These are phyloP conservation scores for Trametes polyzona DNA, from an alignment of 1,284 basidiomycete species.

Conservation along the genomic window DNA sequence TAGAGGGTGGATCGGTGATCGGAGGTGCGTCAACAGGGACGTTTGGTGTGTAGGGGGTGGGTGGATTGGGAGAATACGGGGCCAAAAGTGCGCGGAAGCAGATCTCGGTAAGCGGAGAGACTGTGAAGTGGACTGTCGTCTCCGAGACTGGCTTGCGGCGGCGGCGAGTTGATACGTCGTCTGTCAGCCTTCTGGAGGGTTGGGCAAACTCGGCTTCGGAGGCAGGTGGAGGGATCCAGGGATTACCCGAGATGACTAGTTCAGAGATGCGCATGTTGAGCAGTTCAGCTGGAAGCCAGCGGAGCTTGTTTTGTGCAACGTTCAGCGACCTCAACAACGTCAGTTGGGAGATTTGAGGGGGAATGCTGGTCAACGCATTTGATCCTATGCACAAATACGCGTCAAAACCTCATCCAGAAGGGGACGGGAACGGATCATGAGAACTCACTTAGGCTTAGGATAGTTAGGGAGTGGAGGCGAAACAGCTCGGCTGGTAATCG, in stretches of 20 bases:
- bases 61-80: constrained; percentile 19
- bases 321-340: constrained; percentile 62
- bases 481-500: constrained; percentile 57
- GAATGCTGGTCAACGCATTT: constrained; percentile 62
- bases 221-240: constrained; percentile 48
- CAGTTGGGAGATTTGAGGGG: constrained; percentile 64
- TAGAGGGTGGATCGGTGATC: neutral
- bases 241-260: constrained; percentile 59
- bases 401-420: neutral
- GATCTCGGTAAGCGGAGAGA: constrained; percentile 55
- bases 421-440: neutral
- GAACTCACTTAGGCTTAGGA: constrained; percentile 59
- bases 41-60: neutral
- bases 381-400: constrained; percentile 42
- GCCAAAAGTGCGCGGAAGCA: constrained; percentile 52
- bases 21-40: neutral
- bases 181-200: neutral
- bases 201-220: neutral
- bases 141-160: constrained; percentile 22
- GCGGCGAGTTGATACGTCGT: neutral
- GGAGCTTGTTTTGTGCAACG: constrained; percentile 60
- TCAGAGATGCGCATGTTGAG: constrained; percentile 51
- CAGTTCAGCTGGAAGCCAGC: constrained; percentile 70
- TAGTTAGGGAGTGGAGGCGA: constrained; percentile 51
- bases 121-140: constrained; percentile 31